Base-by-base conservation (phyloP, 768 basidiomycete genomes). In the Russula abietina region DNA sequence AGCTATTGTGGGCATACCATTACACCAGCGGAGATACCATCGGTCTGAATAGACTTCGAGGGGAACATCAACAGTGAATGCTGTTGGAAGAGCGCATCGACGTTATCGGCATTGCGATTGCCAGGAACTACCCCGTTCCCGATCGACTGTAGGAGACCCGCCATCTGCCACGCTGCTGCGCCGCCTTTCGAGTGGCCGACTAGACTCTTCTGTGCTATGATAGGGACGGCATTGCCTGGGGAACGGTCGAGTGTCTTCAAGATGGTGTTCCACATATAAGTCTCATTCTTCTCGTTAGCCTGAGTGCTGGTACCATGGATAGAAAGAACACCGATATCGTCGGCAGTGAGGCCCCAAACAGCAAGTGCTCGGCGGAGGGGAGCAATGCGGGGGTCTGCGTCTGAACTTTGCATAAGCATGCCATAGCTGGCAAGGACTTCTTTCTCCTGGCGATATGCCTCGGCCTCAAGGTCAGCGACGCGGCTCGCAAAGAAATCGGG, bases 181-280 rank as follows among this genome's bases (percentile, higher is more conserved):
- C 96, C 97, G 74, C 97, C 97, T 81, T 99, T 99, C 12, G 96
- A 88, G 73, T 99, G 96, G 64, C 97, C 97, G 33, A 96, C 88
- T 55, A 99, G 81, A 73, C 89, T 93, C 83, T 99, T 99, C 75
- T 98, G 97, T 2, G 97, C 93, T 74, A 98, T 89, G 70, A 97
- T 86, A 30, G 28, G 97, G 52, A 96, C 87, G n/a, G 95, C 94
- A 73, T 98, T 98, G 58, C 97, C 96, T 43, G 87, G 84, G 8
- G 93, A 91, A 65, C 97, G 92, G 45, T 85, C 84, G 67, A 98
- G 87, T 48, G 84, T 83, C n/a, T 82, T 84, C 76, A 99, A 89
- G 72, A 97, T 87, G 63, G 93, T 87, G 73, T 98, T 94, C 91
- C 96, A 98, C 60, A 98, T 94, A 67, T 86, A 85, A 1, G 93